Evolutionary conservation across 106 monocot species (phyloP).

Genomic region (Dendrobium chrysotoxum): DNA sequence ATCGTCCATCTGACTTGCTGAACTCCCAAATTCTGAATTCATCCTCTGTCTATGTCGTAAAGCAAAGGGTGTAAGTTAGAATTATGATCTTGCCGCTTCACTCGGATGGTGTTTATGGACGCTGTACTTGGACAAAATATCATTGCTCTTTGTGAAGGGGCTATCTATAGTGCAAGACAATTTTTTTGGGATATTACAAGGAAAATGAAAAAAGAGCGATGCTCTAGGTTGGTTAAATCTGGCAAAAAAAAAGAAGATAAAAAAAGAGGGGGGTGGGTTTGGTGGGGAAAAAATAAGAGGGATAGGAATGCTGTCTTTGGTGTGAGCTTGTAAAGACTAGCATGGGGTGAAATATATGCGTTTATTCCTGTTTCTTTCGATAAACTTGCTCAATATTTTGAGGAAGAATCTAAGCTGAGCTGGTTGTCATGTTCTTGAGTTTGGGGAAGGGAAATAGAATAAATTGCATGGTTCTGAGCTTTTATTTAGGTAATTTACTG

Average conservation of each 20-base stretch:
- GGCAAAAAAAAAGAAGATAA: neutral
- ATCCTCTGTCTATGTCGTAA: neutral
- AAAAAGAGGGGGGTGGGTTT: too few species aligned
- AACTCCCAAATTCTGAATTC: neutral
- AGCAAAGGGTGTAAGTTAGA: neutral
- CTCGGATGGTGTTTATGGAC: neutral
- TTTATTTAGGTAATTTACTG: neutral
- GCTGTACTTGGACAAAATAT: neutral
- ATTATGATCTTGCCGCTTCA: slow-evolving; percentile 1
- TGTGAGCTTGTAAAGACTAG: neutral
- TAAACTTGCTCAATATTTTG: neutral
- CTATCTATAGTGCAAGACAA: too few species aligned
- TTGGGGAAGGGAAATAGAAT: neutral
- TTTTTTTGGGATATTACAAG: neutral
- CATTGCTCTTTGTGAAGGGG: neutral
- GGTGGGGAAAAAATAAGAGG: too few species aligned
- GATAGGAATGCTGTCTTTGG: too few species aligned
- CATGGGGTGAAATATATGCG: neutral
- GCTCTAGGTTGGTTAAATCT: neutral
- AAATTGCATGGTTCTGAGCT: neutral
- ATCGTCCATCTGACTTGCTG: neutral
- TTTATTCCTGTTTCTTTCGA: neutral
- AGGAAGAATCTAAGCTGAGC: neutral
- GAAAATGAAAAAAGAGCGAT: neutral
- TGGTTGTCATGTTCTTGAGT: neutral